These are phyloP conservation scores for Metschnikowia borealis DNA, from an alignment of 805 yeast species.

Conservation along the genomic window DNA sequence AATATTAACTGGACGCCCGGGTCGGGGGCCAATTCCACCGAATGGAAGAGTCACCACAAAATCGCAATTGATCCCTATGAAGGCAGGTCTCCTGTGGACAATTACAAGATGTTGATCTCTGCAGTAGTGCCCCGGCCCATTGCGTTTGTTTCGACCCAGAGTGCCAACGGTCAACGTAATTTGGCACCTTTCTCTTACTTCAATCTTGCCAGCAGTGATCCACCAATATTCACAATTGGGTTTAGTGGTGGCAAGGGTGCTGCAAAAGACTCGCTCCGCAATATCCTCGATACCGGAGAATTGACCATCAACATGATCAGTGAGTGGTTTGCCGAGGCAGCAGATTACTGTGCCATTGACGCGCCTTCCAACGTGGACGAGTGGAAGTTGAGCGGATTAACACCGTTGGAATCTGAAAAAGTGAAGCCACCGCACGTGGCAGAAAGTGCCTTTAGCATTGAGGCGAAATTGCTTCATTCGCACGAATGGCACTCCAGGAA, in stretches of 20 bases:
- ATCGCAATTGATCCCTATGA: conserved; percentile 46
- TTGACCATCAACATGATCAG: conserved; percentile 53
- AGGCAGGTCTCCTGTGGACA: conserved; percentile 37
- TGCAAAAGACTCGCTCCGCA: conserved; percentile 49
- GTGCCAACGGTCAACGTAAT: conserved; percentile 41
- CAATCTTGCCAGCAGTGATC: conserved; percentile 45
- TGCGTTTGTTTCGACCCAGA: conserved; percentile 51
- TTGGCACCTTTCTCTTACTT: conserved; percentile 63
- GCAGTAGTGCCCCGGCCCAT: conserved; percentile 60
- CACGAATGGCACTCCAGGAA: conserved; percentile 44
- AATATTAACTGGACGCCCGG: conserved; percentile 42
- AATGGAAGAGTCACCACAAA: conserved; percentile 45
- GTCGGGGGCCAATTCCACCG: conserved; percentile 42
- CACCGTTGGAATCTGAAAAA: conserved; percentile 38
- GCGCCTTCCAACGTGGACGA: conserved; percentile 52
- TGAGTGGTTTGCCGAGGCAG: conserved; percentile 66
- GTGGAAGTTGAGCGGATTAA: conserved; percentile 53
- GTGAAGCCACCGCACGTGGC: conserved; percentile 58
- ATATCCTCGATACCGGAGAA: conserved; percentile 49
- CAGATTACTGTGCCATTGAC: conserved; percentile 45
- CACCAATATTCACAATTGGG: conserved; percentile 55
- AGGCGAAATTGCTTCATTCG: conserved; percentile 44
- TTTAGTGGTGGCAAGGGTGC: conserved; percentile 35
- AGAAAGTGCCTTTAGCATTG: conserved; percentile 58
- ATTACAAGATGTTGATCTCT: conserved; percentile 49